A percentile compares a stretch with the other conserved stretches of the same genome.
Evolutionary conservation across 352 stramenopile species (phyloP).

Genomic region (Phytophthora pistaciae): DNA sequence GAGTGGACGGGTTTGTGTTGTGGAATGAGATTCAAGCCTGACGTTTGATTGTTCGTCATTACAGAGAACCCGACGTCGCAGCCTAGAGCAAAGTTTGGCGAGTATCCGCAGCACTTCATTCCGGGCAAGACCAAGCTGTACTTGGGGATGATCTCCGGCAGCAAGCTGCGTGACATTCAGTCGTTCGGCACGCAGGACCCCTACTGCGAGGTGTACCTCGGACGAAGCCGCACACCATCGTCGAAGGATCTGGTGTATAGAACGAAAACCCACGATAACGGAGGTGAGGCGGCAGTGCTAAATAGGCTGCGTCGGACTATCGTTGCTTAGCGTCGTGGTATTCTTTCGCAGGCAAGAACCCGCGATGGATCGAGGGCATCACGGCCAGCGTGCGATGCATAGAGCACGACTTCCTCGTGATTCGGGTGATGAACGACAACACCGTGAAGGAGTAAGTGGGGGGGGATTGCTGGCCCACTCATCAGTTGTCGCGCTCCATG

Average conservation of each 20-base stretch:
- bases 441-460: slow-evolving; percentile 71
- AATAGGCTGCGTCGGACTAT: background rate
- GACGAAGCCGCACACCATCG: slow-evolving; percentile 48
- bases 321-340: slow-evolving; percentile 1
- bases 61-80: slow-evolving; percentile 79
- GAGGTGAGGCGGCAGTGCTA: slow-evolving; percentile 36
- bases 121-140: slow-evolving; percentile 78
- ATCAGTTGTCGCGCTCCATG: background rate
- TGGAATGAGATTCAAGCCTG: background rate
- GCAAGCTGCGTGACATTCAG: slow-evolving; percentile 82
- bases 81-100: slow-evolving; percentile 67
- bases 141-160: slow-evolving; percentile 67
- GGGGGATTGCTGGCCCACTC: background rate
- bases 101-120: slow-evolving; percentile 84
- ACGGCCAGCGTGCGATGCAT: slow-evolving; percentile 74
- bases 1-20: background rate
- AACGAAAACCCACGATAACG: slow-evolving; percentile 82
- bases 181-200: slow-evolving; percentile 82
- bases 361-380: slow-evolving; percentile 77
- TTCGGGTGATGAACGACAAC: slow-evolving; percentile 87
- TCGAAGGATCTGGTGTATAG: slow-evolving; percentile 71
- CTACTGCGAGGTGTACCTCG: slow-evolving; percentile 77
- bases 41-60: background rate
- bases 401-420: slow-evolving; percentile 80
- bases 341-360: slow-evolving; percentile 69